Percentiles rank a stretch among this genome's conserved stretches.
phyloP scores from a whole-genome alignment of 202 grass and related monocot genomes.

The Bolboschoenoplectus hybrid region DNA sequence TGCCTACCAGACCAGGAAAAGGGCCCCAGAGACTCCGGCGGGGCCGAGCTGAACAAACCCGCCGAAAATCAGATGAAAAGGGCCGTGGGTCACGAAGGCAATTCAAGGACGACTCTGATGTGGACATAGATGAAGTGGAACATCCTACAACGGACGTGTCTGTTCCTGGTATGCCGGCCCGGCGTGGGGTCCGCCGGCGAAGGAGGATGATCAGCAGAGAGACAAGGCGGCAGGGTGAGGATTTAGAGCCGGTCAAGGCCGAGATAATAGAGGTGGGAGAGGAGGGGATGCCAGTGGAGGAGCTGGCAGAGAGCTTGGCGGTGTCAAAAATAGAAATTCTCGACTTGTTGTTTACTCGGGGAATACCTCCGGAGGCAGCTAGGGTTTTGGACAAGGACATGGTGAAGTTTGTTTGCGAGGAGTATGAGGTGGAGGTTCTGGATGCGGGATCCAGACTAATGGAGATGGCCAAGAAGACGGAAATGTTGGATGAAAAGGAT shows the following conservation, averaged over 20 bases:
- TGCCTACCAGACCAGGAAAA: slow-evolving; percentile 19
- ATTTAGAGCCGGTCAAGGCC: slow-evolving; percentile 78
- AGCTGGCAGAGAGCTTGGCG: slow-evolving; percentile 87
- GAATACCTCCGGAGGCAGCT: slow-evolving; percentile 62
- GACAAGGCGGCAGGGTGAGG: slow-evolving; percentile 74
- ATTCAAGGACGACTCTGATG: slow-evolving; percentile 37
- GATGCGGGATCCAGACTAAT: slow-evolving; percentile 69
- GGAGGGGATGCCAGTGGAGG: slow-evolving; percentile 82
- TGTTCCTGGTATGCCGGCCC: slow-evolving; percentile 26
- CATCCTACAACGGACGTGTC: background rate
- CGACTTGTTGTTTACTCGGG: slow-evolving; percentile 59
- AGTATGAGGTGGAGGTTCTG: slow-evolving; percentile 94
- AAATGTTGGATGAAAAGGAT: slow-evolving; percentile 88
- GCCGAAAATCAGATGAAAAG: slow-evolving; percentile 28
- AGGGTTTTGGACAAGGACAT: slow-evolving; percentile 79
- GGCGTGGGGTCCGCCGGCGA: slow-evolving; percentile 54
- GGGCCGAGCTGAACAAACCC: slow-evolving; percentile 15
- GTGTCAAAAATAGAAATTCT: slow-evolving; percentile 69
- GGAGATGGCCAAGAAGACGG: slow-evolving; percentile 96
- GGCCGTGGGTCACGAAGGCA: background rate
- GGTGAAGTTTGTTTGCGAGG: slow-evolving; percentile 96
- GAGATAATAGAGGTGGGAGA: slow-evolving; percentile 95
- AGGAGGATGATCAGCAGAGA: slow-evolving; percentile 77
- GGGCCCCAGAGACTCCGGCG: slow-evolving; percentile 19
- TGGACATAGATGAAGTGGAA: background rate